Percentiles rank a stretch among this genome's conserved stretches.
Evolutionary conservation across 768 basidiomycete genomes (phyloP).

Genomic region (Kwoniella dendrophila): DNA sequence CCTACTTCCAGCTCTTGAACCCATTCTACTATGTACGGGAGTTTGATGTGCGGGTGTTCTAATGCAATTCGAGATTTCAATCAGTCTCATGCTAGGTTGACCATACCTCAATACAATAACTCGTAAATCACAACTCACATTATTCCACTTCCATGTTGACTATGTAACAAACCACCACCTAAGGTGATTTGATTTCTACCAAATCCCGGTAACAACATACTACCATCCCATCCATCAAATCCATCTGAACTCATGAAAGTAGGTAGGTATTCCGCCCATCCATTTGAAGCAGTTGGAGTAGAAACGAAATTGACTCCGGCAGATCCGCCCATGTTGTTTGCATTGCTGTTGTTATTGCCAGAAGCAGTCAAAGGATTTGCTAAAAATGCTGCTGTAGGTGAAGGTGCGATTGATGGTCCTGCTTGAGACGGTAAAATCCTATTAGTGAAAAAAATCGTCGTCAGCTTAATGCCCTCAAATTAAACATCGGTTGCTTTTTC

Average conservation of each 20-base stretch:
- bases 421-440: slow-evolving; percentile 49
- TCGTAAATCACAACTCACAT: slow-evolving; percentile 47
- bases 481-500: no score
- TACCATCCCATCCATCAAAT: slow-evolving; percentile 52
- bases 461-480: no score
- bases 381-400: slow-evolving; percentile 32
- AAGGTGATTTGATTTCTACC: slow-evolving; percentile 48
- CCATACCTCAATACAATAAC: no score
- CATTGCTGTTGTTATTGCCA: slow-evolving; percentile 6
- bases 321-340: no score
- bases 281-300: slow-evolving; percentile 21
- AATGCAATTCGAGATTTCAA: neutral
- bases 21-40: slow-evolving; percentile 39
- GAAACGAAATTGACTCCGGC: slow-evolving; percentile 1
- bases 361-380: slow-evolving; percentile 38
- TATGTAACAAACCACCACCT: slow-evolving; percentile 45
- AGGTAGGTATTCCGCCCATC: slow-evolving; percentile 50
- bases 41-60: slow-evolving; percentile 50
- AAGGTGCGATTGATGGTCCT: slow-evolving; percentile 39
- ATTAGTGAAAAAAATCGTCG: neutral
- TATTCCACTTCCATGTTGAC: slow-evolving; percentile 50
- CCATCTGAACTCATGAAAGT: slow-evolving; percentile 48
- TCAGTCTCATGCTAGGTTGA: no score
- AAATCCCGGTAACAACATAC: slow-evolving; percentile 53
- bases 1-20: slow-evolving; percentile 36